Conservation (phyloP, 768 basidiomycete species). For the Aureoboletus auriporus region DNA sequence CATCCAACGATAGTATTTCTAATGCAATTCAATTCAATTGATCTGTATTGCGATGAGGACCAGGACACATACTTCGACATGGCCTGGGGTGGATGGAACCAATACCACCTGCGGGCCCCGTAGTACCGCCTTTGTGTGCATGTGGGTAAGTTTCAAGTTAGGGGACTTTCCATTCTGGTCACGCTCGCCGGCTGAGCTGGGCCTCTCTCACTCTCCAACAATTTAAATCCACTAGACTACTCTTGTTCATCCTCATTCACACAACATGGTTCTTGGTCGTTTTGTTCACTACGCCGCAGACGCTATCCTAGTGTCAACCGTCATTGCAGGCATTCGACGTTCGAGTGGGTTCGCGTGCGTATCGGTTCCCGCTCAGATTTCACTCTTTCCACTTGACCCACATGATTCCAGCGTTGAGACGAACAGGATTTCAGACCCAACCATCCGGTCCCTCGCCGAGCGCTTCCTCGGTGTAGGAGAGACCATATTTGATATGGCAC, state of each 20-base stretch:
- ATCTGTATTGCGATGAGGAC: not conserved
- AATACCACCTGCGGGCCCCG: conserved; percentile 66
- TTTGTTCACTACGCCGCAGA: conserved; percentile 82
- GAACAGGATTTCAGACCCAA: conserved; percentile 69
- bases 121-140: conserved; percentile 40
- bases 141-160: conserved; percentile 2
- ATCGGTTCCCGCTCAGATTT: conserved; percentile 1
- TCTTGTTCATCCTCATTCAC: not conserved
- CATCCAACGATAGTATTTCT: conserved; percentile 95
- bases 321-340: conserved; percentile 86
- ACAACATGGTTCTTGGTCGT: conserved; percentile 59
- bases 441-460: conserved; percentile 70
- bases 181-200: not conserved
- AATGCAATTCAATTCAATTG: not conserved
- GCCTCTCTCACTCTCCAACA: not conserved
- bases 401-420: conserved; percentile 56
- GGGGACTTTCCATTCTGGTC: conserved; percentile 18
- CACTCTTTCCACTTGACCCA: not conserved
- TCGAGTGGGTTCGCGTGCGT: conserved; percentile 89
- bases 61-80: conserved; percentile 31
- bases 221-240: too few relatives aligned
- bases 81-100: conserved; percentile 71
- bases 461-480: conserved; percentile 85
- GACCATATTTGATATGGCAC: conserved; percentile 80
- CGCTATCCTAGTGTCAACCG: conserved; percentile 80